Percentiles rank a stretch among this genome's conserved stretches.
Evolutionary conservation across 2,329 filamentous ascomycete species (phyloP).

Genomic region (Beauveria brongniartii): DNA sequence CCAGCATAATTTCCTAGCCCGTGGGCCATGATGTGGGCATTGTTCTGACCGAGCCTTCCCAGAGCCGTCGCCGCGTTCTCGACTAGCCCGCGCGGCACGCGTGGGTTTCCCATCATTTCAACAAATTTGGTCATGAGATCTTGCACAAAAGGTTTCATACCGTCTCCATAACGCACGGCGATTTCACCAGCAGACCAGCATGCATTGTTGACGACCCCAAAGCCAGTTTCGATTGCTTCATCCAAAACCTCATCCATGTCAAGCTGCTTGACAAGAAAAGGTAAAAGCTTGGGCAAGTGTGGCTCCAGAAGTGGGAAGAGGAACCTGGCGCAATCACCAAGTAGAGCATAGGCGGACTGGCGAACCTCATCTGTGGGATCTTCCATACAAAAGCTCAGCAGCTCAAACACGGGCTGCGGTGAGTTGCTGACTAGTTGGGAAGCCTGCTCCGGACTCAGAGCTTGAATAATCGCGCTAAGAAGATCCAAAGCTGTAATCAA

Average conservation of each 20-base stretch:
- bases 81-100: slow-evolving; percentile 76
- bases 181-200: slow-evolving; percentile 97
- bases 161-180: slow-evolving; percentile 66
- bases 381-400: slow-evolving; percentile 86
- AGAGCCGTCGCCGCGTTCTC: slow-evolving; percentile 94
- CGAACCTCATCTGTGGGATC: slow-evolving; percentile 86
- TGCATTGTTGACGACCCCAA: slow-evolving; percentile 94
- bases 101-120: slow-evolving; percentile 75
- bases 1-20: slow-evolving; percentile 73
- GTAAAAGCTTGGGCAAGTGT: slow-evolving; percentile 65
- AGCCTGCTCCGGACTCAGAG: slow-evolving; percentile 65
- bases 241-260: slow-evolving; percentile 70
- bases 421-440: slow-evolving; percentile 67
- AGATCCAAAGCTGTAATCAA: slow-evolving; percentile 91
- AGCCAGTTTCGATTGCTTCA: slow-evolving; percentile 75
- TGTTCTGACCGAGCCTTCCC: slow-evolving; percentile 76
- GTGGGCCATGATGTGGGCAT: slow-evolving; percentile 66
- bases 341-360: slow-evolving; percentile 88
- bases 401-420: slow-evolving; percentile 79
- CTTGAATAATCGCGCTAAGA: slow-evolving; percentile 86
- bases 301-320: slow-evolving; percentile 75
- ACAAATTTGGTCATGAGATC: slow-evolving; percentile 70
- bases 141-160: slow-evolving; percentile 69
- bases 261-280: slow-evolving; percentile 77
- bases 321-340: slow-evolving; percentile 91